phyloP scores from a whole-genome alignment of 345 rosid genomes.

The Populus nigra region DNA sequence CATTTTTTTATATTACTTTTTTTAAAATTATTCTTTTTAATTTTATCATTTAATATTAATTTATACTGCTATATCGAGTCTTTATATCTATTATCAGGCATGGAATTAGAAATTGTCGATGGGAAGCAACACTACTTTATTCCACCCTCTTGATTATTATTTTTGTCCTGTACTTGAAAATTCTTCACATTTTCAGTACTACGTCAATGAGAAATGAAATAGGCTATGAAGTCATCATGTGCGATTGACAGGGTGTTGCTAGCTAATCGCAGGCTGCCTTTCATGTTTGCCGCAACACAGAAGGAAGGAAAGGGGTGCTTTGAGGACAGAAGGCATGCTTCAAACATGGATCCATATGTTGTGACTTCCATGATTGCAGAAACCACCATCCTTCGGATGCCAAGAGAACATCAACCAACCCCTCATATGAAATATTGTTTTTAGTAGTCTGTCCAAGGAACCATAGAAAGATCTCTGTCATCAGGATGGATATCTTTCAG shows the following conservation, averaged over 20 bases:
- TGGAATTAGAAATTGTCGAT: no score
- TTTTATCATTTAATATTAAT: no score
- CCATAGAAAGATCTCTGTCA: background rate
- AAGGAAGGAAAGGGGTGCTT: constrained; percentile 22
- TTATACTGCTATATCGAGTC: no score
- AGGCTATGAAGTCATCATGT: background rate
- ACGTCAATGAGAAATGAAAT: no score
- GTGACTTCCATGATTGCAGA: constrained; percentile 23
- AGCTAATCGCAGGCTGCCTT: constrained; percentile 4
- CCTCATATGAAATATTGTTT: background rate
- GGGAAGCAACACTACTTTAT: no score
- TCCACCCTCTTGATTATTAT: no score
- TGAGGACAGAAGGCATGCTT: constrained; percentile 26
- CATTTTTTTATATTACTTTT: no score
- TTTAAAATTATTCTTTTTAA: no score
- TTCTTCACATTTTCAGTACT: no score
- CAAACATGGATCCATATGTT: constrained; percentile 24
- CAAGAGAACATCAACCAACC: background rate
- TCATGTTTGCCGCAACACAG: constrained; percentile 19
- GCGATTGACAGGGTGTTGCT: constrained; percentile 15
- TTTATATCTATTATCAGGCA: no score
- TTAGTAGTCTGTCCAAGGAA: constrained; percentile 2
- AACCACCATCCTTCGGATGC: constrained; percentile 24
- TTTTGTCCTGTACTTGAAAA: no score
- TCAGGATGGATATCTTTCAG: background rate